phyloP scores from a whole-genome alignment of 495 filamentous ascomycete species.

The Lophiotrema nucula region DNA sequence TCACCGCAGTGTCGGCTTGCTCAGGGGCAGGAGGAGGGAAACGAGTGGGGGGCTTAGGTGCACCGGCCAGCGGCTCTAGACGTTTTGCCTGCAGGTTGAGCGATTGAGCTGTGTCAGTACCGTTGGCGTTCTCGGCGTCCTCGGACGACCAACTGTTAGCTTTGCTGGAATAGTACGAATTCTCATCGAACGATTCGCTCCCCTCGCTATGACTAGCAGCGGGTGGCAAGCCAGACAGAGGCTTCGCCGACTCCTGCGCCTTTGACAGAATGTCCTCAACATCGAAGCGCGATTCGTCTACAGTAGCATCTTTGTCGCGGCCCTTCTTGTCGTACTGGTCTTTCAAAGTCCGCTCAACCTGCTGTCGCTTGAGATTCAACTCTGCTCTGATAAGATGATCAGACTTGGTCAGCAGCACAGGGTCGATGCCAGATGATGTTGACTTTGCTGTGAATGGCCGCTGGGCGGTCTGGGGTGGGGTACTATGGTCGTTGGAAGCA shows the following conservation, averaged over 20 bases:
- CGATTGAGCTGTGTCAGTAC: constrained; percentile 19
- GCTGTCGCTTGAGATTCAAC: constrained; percentile 73
- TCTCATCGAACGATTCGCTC: constrained; percentile 83
- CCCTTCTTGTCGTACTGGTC: constrained; percentile 70
- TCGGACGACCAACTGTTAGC: constrained; percentile 45
- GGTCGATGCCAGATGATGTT: constrained; percentile 59
- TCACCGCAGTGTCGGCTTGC: constrained; percentile 11
- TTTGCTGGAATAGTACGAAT: constrained; percentile 92
- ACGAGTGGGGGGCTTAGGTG: background rate
- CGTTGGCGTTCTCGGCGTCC: constrained; percentile 38
- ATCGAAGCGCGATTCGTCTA: constrained; percentile 70
- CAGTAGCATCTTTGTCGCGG: constrained; percentile 53
- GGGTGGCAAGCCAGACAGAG: constrained; percentile 53
- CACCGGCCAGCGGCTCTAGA: constrained; percentile 1
- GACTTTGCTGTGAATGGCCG: constrained; percentile 24
- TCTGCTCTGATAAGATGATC: constrained; percentile 80
- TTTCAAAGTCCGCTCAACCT: constrained; percentile 72
- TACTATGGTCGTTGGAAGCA: constrained; percentile 36
- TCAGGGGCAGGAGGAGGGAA: background rate
- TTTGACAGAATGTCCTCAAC: constrained; percentile 69
- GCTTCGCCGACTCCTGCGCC: constrained; percentile 70
- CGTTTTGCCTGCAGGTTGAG: constrained; percentile 15
- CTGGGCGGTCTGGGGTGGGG: constrained; percentile 11
- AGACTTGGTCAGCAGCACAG: constrained; percentile 80
- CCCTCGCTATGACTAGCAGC: constrained; percentile 52